These are phyloP conservation scores for Stygiomarasmius scandens DNA, from an alignment of 1,284 basidiomycete species.

Conservation along the genomic window DNA sequence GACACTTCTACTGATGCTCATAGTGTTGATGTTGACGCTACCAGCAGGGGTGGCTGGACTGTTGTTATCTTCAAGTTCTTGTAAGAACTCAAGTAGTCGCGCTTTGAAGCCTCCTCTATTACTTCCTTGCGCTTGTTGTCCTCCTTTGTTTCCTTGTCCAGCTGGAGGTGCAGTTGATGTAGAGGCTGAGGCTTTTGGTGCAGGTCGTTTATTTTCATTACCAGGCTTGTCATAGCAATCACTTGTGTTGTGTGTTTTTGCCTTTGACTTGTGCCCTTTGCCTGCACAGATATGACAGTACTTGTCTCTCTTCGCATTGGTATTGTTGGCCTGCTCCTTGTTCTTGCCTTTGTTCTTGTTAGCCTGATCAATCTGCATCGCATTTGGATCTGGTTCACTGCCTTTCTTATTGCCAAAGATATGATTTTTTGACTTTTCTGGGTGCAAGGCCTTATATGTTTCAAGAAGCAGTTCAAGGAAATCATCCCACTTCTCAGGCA, in stretches of 20 bases:
- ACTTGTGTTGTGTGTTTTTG: conserved; percentile 2
- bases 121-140: neutral
- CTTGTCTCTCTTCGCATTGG: neutral
- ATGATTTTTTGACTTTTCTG: neutral
- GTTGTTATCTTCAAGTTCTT: conserved; percentile 1
- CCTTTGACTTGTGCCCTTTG: neutral
- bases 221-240: conserved; percentile 8
- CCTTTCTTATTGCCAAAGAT: conserved; percentile 7
- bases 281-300: conserved; percentile 1
- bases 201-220: conserved; percentile 4
- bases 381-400: conserved; percentile 2
- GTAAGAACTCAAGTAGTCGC: neutral
- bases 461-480: conserved; percentile 1
- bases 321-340: neutral
- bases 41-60: conserved; percentile 5
- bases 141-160: conserved; percentile 1
- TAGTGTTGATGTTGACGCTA: neutral
- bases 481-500: conserved; percentile 2
- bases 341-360: conserved; percentile 1
- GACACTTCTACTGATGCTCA: neutral
- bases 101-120: conserved; percentile 1
- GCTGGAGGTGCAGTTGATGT: neutral
- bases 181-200: neutral
- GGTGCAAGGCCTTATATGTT: conserved; percentile 6
- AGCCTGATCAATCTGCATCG: conserved; percentile 7